Conservation (phyloP, 208 protist species). For the Acanthamoeba healyi region DNA sequence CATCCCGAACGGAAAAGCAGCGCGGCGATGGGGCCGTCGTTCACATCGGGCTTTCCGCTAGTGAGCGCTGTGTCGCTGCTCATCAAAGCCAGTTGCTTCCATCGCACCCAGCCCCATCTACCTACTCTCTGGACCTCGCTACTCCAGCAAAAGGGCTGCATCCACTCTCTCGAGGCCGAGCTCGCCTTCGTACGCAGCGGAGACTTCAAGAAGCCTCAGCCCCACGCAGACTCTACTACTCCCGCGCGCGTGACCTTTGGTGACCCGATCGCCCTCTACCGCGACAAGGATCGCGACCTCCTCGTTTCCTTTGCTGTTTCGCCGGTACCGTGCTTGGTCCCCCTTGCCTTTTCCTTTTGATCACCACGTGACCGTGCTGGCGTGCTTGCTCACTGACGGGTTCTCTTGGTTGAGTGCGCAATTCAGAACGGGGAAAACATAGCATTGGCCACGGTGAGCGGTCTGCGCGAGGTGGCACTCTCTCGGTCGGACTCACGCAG, state of each 20-base stretch:
- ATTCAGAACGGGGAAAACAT: neutral
- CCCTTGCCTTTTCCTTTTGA: neutral
- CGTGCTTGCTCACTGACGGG: neutral
- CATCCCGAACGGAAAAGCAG: conserved; percentile 15
- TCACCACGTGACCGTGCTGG: neutral
- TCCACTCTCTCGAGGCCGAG: conserved; percentile 1
- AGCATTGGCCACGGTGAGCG: conserved; percentile 33
- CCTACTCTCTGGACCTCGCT: neutral
- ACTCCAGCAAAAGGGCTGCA: conserved; percentile 11
- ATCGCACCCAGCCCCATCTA: neutral
- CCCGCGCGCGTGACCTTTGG: neutral
- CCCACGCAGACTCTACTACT: neutral
- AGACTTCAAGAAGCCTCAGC: neutral
- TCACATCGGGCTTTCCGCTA: conserved; percentile 17
- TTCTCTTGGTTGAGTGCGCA: neutral
- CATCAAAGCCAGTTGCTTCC: conserved; percentile 20
- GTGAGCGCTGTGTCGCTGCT: conserved; percentile 4
- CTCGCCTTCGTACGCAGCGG: neutral
- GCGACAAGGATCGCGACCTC: conserved; percentile 70
- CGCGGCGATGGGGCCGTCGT: conserved; percentile 2
- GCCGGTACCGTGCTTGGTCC: neutral
- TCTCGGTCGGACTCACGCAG: neutral
- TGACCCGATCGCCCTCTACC: conserved; percentile 58
- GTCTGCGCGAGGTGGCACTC: conserved; percentile 42
- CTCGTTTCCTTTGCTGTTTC: conserved; percentile 62